phyloP scores from a whole-genome alignment of 768 basidiomycete genomes.

The Chiua virens region DNA sequence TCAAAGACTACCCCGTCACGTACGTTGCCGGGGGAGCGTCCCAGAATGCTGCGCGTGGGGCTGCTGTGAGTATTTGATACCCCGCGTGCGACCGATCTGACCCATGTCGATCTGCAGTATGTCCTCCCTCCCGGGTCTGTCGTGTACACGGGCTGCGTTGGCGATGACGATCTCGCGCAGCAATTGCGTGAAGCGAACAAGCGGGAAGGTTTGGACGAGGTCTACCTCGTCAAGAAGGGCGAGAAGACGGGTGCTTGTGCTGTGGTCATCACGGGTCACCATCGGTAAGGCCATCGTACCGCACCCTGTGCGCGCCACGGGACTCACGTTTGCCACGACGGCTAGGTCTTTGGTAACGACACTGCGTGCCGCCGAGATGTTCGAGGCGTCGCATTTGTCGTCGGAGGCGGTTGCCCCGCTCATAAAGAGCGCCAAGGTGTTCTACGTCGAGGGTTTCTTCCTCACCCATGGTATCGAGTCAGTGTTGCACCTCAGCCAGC shows the following conservation, averaged over 20 bases:
- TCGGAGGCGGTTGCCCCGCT: conserved; percentile 74
- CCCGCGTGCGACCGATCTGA: conserved; percentile 3
- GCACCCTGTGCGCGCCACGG: background rate
- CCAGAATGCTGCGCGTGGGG: conserved; percentile 95
- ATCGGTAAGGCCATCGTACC: conserved; percentile 55
- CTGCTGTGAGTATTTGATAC: conserved; percentile 67
- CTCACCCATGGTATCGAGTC: conserved; percentile 85
- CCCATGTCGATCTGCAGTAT: conserved; percentile 54
- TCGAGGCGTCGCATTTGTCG: conserved; percentile 76
- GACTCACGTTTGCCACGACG: background rate
- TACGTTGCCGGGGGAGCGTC: conserved; percentile 98
- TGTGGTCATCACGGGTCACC: conserved; percentile 90
- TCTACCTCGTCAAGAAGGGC: conserved; percentile 85
- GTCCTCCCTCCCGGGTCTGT: conserved; percentile 85
- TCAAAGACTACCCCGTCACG: conserved; percentile 69
- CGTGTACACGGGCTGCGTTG: conserved; percentile 93
- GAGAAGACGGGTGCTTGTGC: conserved; percentile 96
- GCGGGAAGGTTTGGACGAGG: conserved; percentile 85
- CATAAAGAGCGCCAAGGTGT: conserved; percentile 78
- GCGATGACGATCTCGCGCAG: conserved; percentile 87
- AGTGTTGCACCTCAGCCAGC: conserved; percentile 72
- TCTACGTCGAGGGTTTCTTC: conserved; percentile 97
- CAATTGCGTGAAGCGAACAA: conserved; percentile 89
- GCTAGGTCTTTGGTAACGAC: conserved; percentile 88
- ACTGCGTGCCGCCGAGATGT: conserved; percentile 87